These are phyloP conservation scores for Ilyonectria robusta DNA, from an alignment of 2,329 filamentous ascomycete species.

Conservation along the genomic window DNA sequence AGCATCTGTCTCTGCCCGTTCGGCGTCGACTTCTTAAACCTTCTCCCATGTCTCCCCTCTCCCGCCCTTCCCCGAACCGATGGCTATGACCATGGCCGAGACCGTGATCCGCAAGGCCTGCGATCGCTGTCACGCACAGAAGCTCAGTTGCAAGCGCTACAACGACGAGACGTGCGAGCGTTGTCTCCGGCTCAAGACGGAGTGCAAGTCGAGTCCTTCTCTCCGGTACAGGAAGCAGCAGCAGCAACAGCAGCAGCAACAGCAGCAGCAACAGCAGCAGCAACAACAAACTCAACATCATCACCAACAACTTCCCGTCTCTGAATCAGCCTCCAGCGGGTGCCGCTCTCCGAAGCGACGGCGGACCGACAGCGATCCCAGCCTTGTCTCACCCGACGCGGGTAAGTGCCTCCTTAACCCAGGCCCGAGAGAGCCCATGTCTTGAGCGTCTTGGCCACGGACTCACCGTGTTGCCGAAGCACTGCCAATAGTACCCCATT, in stretches of 20 bases:
- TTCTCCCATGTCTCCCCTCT: slow-evolving; percentile 48
- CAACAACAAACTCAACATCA: slow-evolving; percentile 24
- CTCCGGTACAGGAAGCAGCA: slow-evolving; percentile 54
- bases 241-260: slow-evolving; percentile 34
- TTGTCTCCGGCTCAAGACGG: slow-evolving; percentile 57
- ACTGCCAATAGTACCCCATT: slow-evolving; percentile 48
- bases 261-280: slow-evolving; percentile 13
- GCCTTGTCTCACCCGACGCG: slow-evolving; percentile 52
- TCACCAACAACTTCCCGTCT: slow-evolving; percentile 30
- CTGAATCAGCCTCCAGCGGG: slow-evolving; percentile 35
- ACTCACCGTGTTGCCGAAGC: slow-evolving; percentile 46
- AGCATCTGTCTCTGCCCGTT: slow-evolving; percentile 14
- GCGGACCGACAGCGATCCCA: slow-evolving; percentile 53
- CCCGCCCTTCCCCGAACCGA: slow-evolving; percentile 39
- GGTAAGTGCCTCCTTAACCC: slow-evolving; percentile 50
- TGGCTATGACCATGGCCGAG: slow-evolving; percentile 55
- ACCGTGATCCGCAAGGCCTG: slow-evolving; percentile 60
- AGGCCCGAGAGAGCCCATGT: slow-evolving; percentile 20
- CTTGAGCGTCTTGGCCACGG: slow-evolving; percentile 40
- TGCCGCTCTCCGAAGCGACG: slow-evolving; percentile 56
- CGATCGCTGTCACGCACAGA: slow-evolving; percentile 63
- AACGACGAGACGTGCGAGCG: slow-evolving; percentile 59
- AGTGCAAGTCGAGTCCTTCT: slow-evolving; percentile 62
- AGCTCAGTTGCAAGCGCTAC: slow-evolving; percentile 61
- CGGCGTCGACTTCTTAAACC: slow-evolving; percentile 47